Base-by-base conservation (phyloP, 352 stramenopile species). In the Aphanomyces astaci region DNA sequence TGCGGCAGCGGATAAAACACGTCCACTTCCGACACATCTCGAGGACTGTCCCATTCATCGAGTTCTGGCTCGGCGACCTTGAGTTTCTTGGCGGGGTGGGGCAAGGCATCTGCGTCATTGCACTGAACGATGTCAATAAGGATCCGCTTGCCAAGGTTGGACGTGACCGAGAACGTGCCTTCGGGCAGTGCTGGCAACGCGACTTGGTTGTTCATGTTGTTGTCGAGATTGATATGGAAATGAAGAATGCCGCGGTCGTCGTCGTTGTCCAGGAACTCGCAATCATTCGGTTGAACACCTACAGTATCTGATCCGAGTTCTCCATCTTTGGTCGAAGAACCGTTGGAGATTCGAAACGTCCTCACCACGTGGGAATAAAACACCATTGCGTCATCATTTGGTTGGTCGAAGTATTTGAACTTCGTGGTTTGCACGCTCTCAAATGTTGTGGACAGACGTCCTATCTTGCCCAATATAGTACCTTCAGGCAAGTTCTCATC, bases 111-210 rank as follows among this genome's bases (percentile, higher is more conserved):
- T 4, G 30, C 54, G 56, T n/a, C 22, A 5, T 51, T 48, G 56
- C 51, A 59, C 1, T 32, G 33, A 39, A n/a, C 27, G 36, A 65
- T 19, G 27, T 52, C 56, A 36, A 65, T 46, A 22, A 65, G 56
- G 22, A 65, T 48, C 22, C 56, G 56, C 36, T 65, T 65, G 36
- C 56, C 56, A 24, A 24, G 13, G 36, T 46, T 48, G 15, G 56
- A 65, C 11, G 56, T 65, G 56, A 65, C 56, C 19, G 56, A 46
- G 39, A 54, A 65, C 31, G 51, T 39, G 45, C 4, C 45, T 43
- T 59, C 53, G 31, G 24, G 28, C 4, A 11, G 28, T n/a, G 15
- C 2, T 1, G 19, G 24, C 4, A 57, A 4, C 19, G 27, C 4
- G 17, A 36, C 25, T 31, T 17, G 28, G 4, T 11, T n/a, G 7